Percentiles rank a stretch among this genome's conserved stretches.
Evolutionary conservation across 2,329 filamentous ascomycete genomes (phyloP).

Genomic region (Paecilomyces formosus): DNA sequence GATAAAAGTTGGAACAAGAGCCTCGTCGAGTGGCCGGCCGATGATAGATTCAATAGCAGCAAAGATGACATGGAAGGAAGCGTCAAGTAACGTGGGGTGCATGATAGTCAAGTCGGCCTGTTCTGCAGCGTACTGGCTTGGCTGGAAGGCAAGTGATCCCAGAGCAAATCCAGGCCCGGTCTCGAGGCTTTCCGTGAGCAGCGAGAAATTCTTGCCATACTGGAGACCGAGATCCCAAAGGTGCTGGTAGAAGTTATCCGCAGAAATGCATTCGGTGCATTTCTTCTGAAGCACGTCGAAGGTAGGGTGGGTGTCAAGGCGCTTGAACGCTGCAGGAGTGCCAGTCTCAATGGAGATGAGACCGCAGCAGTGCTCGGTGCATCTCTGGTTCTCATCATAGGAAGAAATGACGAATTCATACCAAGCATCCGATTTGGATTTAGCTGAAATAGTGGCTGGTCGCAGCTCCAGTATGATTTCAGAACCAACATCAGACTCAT

Average conservation of each 20-base stretch:
- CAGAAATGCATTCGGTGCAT: conserved; percentile 7
- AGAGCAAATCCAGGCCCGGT: conserved; percentile 13
- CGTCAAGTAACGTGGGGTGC: conserved; percentile 14
- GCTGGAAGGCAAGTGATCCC: conserved; percentile 11
- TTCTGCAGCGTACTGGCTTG: conserved; percentile 2
- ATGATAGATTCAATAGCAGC: conserved; percentile 11
- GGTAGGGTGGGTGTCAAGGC: conserved; percentile 1
- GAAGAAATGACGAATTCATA: conserved; percentile 15
- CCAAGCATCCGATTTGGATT: conserved; percentile 11
- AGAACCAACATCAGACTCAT: conserved; percentile 10
- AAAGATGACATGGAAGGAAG: conserved; percentile 14
- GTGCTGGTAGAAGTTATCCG: conserved; percentile 10
- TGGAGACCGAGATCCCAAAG: conserved; percentile 11
- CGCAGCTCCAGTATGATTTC: conserved; percentile 13
- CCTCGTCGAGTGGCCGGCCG: conserved; percentile 10
- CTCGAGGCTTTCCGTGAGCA: conserved; percentile 12
- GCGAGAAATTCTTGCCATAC: conserved; percentile 13
- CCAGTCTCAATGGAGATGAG: conserved; percentile 12
- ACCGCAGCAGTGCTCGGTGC: conserved; percentile 15
- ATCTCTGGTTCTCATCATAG: conserved; percentile 8
- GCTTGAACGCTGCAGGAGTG: conserved; percentile 5
- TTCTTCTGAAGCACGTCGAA: conserved; percentile 7
- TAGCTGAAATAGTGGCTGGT: conserved; percentile 7
- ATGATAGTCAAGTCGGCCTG: conserved; percentile 8
- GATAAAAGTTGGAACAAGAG: conserved; percentile 15